phyloP scores from a whole-genome alignment of 768 basidiomycete genomes.

The Pleurotus salmoneostramineus region DNA sequence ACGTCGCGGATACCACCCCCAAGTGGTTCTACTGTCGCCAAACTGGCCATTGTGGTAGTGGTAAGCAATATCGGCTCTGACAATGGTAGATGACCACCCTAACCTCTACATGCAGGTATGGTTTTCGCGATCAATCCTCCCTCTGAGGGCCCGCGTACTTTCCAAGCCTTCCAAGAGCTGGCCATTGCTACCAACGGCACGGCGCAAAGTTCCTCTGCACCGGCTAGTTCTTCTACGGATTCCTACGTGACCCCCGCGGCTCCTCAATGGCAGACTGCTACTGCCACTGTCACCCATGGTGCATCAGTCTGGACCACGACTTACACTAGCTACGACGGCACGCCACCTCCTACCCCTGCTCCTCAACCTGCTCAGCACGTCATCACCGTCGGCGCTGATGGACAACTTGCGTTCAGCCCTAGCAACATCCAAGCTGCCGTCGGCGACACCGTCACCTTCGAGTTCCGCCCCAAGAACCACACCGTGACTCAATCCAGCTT shows the following conservation, averaged over 20 bases:
- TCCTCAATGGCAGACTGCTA: conserved; percentile 22
- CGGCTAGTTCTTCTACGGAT: conserved; percentile 6
- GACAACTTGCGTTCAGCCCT: conserved; percentile 13
- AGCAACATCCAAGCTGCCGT: conserved; percentile 16
- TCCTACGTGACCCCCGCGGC: conserved; percentile 19
- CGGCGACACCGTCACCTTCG: conserved; percentile 19
- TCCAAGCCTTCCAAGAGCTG: conserved; percentile 34
- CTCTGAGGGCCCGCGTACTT: conserved; percentile 19
- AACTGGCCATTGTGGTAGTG: conserved; percentile 17
- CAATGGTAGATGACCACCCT: conserved; percentile 18
- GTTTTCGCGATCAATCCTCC: conserved; percentile 49
- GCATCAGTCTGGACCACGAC: conserved; percentile 20
- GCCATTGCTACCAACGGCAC: conserved; percentile 22
- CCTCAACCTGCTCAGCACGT: conserved; percentile 13
- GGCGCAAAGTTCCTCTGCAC: conserved; percentile 4
- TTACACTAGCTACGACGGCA: conserved; percentile 21
- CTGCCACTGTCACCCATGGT: conserved; percentile 26
- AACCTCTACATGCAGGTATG: conserved; percentile 32
- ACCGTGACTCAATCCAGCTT: conserved; percentile 28
- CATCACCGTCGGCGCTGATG: conserved; percentile 14
- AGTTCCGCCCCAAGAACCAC: conserved; percentile 22
- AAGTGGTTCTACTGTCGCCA: conserved; percentile 28
- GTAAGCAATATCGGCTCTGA: conserved; percentile 23
- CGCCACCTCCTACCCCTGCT: conserved; percentile 15
- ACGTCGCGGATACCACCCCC: conserved; percentile 16